Conservation (phyloP, 2,329 filamentous ascomycete species). For the Apiospora phragmitis region DNA sequence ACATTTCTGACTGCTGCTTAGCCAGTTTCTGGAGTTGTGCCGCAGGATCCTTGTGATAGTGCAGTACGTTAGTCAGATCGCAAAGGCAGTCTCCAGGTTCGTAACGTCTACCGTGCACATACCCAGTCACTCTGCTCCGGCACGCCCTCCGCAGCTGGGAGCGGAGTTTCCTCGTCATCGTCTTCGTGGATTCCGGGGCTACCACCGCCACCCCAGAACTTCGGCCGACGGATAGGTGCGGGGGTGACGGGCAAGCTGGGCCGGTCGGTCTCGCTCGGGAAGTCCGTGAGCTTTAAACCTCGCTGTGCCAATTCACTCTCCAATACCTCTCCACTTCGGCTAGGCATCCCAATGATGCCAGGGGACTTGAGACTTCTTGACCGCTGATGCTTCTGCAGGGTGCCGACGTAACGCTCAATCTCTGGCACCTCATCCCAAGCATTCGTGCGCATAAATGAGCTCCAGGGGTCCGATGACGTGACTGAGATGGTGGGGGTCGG, state of each 20-base stretch:
- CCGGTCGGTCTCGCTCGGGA: conserved; percentile 78
- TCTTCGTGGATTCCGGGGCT: conserved; percentile 44
- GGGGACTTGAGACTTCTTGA: conserved; percentile 33
- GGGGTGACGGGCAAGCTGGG: conserved; percentile 91
- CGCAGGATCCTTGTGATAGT: conserved; percentile 64
- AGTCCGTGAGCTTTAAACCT: conserved; percentile 77
- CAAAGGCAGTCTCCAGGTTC: conserved; percentile 54
- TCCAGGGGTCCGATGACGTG: conserved; percentile 64
- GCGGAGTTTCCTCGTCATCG: conserved; percentile 53
- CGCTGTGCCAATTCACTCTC: conserved; percentile 29
- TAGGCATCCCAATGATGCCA: conserved; percentile 25
- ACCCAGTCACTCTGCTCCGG: conserved; percentile 91
- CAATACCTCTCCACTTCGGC: conserved; percentile 34
- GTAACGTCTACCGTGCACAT: conserved; percentile 62
- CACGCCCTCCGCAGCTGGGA: conserved; percentile 80
- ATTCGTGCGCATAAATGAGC: conserved; percentile 73
- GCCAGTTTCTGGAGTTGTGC: conserved; percentile 70
- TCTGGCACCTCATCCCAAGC: conserved; percentile 92
- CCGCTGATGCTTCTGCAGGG: conserved; percentile 63
- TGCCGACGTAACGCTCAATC: conserved; percentile 84
- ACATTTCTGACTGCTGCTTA: conserved; percentile 62
- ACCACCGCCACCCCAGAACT: conserved; percentile 61
- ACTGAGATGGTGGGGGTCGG: conserved; percentile 47
- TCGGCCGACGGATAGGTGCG: conserved; percentile 70
- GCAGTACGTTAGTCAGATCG: conserved; percentile 55